A percentile compares a stretch with the other conserved stretches of the same genome.
phyloP scores from a whole-genome alignment of 371 early-diverging fungal genomes.

The Neoconidiobolus thromboides region DNA sequence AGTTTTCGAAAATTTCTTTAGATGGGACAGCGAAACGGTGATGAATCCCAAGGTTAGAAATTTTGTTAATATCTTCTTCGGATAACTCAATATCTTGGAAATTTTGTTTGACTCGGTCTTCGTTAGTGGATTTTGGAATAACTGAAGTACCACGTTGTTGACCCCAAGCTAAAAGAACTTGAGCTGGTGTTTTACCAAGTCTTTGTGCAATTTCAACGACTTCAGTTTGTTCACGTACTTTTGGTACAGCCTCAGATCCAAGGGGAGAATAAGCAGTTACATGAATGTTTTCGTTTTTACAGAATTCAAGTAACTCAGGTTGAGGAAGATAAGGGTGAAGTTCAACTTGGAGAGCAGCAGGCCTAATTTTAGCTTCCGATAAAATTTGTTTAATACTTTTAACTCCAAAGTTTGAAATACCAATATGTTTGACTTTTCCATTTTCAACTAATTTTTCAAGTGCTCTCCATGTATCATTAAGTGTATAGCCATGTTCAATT shows the following conservation, averaged over 20 bases:
- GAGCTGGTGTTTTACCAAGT: conserved; percentile 23
- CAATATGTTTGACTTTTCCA: conserved; percentile 28
- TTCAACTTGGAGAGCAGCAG: conserved; percentile 38
- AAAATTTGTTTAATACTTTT: conserved; percentile 24
- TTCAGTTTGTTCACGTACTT: conserved; percentile 19
- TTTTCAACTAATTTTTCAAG: conserved; percentile 23
- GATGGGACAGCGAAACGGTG: conserved; percentile 1
- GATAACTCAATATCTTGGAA: conserved; percentile 25
- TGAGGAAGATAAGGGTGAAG: conserved; percentile 47
- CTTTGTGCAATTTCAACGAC: conserved; percentile 22
- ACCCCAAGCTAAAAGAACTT: conserved; percentile 23
- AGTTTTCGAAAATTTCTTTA: not conserved
- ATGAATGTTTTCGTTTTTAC: conserved; percentile 23
- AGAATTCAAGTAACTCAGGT: conserved; percentile 23
- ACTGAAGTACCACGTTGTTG: conserved; percentile 25
- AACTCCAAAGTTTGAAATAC: conserved; percentile 34
- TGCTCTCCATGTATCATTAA: conserved; percentile 20
- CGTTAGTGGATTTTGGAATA: conserved; percentile 30
- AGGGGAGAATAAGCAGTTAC: conserved; percentile 41
- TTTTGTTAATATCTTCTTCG: conserved; percentile 26
- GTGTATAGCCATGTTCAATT: not conserved
- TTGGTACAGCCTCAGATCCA: conserved; percentile 26
- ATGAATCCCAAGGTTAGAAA: conserved; percentile 3
- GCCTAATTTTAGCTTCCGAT: conserved; percentile 24
- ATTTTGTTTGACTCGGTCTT: conserved; percentile 28